These are phyloP conservation scores for Abrus pulchellus DNA, from an alignment of 306 rosid genomes.

Conservation along the genomic window DNA sequence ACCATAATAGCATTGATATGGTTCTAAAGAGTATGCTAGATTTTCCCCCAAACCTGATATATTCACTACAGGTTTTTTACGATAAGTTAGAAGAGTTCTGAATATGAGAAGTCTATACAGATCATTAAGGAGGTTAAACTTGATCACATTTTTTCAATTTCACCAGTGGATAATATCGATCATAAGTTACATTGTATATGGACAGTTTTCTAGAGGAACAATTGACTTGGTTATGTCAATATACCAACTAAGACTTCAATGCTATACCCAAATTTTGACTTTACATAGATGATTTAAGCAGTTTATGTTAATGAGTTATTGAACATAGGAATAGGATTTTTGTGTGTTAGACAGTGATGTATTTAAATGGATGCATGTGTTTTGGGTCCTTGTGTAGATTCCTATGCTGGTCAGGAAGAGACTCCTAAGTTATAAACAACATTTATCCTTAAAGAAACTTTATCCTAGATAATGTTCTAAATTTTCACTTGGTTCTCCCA, in stretches of 20 bases:
- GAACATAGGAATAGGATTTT: not conserved
- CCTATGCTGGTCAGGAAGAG: not conserved
- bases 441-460: conserved; percentile 13
- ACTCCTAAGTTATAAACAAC: not conserved
- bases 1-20: conserved; percentile 15
- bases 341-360: not conserved
- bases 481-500: conserved; percentile 12
- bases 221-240: not conserved
- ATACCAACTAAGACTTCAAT: not conserved
- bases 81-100: not conserved
- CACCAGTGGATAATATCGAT: conserved; percentile 15
- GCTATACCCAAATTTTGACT: not conserved
- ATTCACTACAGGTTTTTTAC: not conserved
- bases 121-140: not conserved
- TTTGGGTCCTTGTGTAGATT: conserved; percentile 4
- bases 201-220: conserved; percentile 3
- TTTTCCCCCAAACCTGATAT: not conserved
- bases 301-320: not conserved
- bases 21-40: conserved; percentile 15
- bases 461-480: conserved; percentile 6
- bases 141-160: not conserved
- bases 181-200: not conserved
- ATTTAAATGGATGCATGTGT: not conserved
- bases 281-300: conserved; percentile 1
- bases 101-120: conserved; percentile 1